Base-by-base conservation (phyloP, 73 alveolate genomes). In the Paraurostyla sp. region DNA sequence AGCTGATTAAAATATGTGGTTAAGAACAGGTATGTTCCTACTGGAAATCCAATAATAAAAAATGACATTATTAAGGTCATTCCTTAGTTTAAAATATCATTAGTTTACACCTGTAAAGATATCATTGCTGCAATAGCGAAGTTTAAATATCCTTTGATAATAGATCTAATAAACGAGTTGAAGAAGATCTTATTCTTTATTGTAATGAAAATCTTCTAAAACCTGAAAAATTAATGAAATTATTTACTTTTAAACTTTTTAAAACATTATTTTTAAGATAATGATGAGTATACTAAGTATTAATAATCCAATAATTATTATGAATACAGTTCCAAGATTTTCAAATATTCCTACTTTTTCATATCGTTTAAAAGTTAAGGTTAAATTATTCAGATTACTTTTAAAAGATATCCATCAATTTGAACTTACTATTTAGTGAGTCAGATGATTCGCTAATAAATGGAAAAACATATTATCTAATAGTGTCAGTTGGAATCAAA, bases 141-240 rank as follows among this genome's bases (percentile, higher is more conserved):
- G 33, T 73, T 73, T 2, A 73, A 30, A 73, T 73, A 73, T 25
- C 87, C 87, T 45, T 73, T 73, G 30, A 48, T 16, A 15, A 73
- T 30, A 23, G 87, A 9, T 48, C 87, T 45, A 4, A 73, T 45
- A 30, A 73, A 73, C 0, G 38, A 2, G 59, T 36, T 73, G 59
- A 73, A 73, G 7, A 73, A 73, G 0, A 73, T 42, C 87, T n/a
- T 73, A 1, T 33, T 45, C 4, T 43, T 6, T 45, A 73, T 73
- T 18, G 20, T 25, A n/a, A 13, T 25, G 29, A 22, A 73, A 15
- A 27, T 22, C 49, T 73, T 73, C 41, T 16, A 11, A 33, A 11
- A 11, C 50, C 6, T 43, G 9, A 43, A 18, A 50, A 7, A 30
- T 6, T 27, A 41, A 69, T 9, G 7, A 35, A 20, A 13, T 32